Base-by-base conservation (phyloP, 495 filamentous ascomycete genomes). In the Penicillium turbatum region DNA sequence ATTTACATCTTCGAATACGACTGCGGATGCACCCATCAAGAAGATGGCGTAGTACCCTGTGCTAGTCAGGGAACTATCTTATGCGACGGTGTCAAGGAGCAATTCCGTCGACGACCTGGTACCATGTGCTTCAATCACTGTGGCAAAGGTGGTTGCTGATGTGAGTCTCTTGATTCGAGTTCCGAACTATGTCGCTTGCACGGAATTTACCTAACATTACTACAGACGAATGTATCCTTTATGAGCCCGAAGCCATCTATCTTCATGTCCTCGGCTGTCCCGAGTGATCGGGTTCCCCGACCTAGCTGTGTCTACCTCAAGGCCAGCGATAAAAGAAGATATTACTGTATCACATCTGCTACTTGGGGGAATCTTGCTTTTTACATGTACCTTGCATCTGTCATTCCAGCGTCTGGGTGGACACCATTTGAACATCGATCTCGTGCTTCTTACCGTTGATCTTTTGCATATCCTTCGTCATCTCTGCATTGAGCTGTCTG, bases 1-100 rank as follows among this genome's bases (percentile, higher is more conserved):
- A 48, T 71, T 35, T 77, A 75, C 53, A 72, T 71, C 53, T 65
- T 68, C 61, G 56, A 70, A 19, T 77, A 71, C 60, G 71, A 72
- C 55, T 77, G 72, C 54, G 71, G 71, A 24, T 77, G 72, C 57
- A 61, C 59, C 19, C 40, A 66, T 37, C 57, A 66, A n/a, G 67
- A 74, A 48, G 67, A 59, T 1, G 71, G 66, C 12, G 59, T 73
- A 1, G 69, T 75, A 21, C 61, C 56, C 43, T 77, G 74, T 59
- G 68, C 69, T 35, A 69, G 68, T 44, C 58, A 64, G 54, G 70
- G 69, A 42, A 69, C 64, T 10, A 26, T 51, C 2, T 53, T 57
- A 32, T 75, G 74, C 53, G 56, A 58, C 6, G 65, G 69, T 1
- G 66, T 75, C n/a, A 67, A 68, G 48, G 60, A 71, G 48, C 64